Conservation (phyloP, 2,329 filamentous ascomycete species). For the Rhynchosporium agropyri region DNA sequence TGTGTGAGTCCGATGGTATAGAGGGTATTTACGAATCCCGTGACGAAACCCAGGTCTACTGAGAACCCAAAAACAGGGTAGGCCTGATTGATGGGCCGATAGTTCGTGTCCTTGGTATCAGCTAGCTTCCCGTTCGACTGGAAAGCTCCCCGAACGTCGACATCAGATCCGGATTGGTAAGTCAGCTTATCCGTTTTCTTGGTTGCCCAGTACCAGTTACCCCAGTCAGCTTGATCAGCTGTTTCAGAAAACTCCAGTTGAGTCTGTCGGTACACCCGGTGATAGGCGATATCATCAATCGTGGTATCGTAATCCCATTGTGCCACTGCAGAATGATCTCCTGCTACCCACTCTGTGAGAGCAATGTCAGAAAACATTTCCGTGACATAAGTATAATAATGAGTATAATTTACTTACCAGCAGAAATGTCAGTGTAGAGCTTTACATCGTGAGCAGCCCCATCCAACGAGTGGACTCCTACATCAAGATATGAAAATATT, state of each 20-base stretch:
- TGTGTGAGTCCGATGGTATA: slow-evolving; percentile 81
- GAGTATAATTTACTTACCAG: slow-evolving; percentile 50
- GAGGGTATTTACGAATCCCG: slow-evolving; percentile 50
- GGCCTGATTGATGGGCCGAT: slow-evolving; percentile 66
- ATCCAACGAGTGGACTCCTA: slow-evolving; percentile 64
- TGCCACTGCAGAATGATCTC: slow-evolving; percentile 57
- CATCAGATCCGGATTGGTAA: slow-evolving; percentile 72
- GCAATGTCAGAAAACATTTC: slow-evolving; percentile 10
- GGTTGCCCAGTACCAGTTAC: slow-evolving; percentile 75
- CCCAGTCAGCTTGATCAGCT: slow-evolving; percentile 77
- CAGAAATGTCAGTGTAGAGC: slow-evolving; percentile 73
- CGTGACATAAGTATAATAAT: no score
- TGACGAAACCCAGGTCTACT: slow-evolving; percentile 53
- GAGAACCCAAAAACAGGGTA: slow-evolving; percentile 83
- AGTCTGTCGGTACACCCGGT: slow-evolving; percentile 60
- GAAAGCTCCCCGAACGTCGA: slow-evolving; percentile 67
- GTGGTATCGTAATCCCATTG: slow-evolving; percentile 62
- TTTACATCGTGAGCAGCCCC: slow-evolving; percentile 65
- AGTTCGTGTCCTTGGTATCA: slow-evolving; percentile 66
- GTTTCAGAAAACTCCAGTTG: slow-evolving; percentile 70
- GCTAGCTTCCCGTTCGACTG: slow-evolving; percentile 61
- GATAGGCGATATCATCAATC: slow-evolving; percentile 58
- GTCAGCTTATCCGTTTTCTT: slow-evolving; percentile 57
- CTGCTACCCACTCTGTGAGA: slow-evolving; percentile 68
- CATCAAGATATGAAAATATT: slow-evolving; percentile 70